phyloP scores from a whole-genome alignment of 2,329 filamentous ascomycete species.

The Paraphoma chrysanthemicola region DNA sequence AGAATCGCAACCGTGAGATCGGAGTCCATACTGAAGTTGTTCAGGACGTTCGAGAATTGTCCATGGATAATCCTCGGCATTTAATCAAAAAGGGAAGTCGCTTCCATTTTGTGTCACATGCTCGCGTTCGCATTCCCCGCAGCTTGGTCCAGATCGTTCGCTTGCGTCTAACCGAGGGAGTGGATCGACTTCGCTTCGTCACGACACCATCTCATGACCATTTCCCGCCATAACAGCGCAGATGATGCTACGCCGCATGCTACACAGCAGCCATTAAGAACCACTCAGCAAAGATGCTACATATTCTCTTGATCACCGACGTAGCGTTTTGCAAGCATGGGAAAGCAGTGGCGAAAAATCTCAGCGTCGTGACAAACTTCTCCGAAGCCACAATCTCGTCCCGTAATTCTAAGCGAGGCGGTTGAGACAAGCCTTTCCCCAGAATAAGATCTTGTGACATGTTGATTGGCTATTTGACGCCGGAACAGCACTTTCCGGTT shows the following conservation, averaged over 20 bases:
- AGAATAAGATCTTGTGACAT: not conserved
- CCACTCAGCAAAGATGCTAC: no score
- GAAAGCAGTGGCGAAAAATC: not conserved
- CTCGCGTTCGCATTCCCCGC: constrained; percentile 4
- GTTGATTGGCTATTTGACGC: not conserved
- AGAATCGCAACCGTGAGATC: no score
- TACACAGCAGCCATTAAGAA: no score
- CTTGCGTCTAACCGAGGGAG: not conserved
- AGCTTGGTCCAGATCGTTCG: not conserved
- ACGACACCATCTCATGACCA: not conserved
- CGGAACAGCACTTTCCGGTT: constrained; percentile 3
- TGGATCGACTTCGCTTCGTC: not conserved
- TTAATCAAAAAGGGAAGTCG: not conserved
- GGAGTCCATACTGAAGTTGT: no score
- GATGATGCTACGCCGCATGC: not conserved
- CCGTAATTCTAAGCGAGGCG: constrained; percentile 2
- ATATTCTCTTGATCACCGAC: no score
- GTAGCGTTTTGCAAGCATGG: no score
- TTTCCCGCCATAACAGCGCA: not conserved
- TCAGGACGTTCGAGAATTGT: no score
- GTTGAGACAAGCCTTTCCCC: not conserved
- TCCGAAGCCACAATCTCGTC: not conserved
- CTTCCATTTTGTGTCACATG: not conserved
- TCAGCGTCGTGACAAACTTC: not conserved
- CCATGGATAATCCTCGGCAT: not conserved